Conservation (phyloP, 306 rosid species). For the Quercus rubra region DNA sequence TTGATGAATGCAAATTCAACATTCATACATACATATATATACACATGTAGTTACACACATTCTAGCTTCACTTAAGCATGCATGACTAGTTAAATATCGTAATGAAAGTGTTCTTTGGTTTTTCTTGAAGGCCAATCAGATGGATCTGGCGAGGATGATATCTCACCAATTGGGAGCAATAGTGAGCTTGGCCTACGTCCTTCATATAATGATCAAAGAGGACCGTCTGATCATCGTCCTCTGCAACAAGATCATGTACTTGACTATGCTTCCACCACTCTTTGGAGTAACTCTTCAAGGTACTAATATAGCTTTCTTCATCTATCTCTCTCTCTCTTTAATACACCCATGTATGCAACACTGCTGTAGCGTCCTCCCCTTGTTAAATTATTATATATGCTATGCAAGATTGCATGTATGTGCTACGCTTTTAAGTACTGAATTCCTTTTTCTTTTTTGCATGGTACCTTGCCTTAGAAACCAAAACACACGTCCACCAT, state of each 20-base stretch:
- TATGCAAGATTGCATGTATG: constrained; percentile 2
- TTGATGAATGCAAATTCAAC: neutral
- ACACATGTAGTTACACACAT: neutral
- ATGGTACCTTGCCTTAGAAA: constrained; percentile 44
- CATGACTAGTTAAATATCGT: constrained; percentile 1
- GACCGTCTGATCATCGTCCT: constrained; percentile 44
- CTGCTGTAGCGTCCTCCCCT: neutral
- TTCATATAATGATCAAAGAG: constrained; percentile 53
- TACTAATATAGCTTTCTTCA: constrained; percentile 1
- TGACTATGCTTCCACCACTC: constrained; percentile 51
- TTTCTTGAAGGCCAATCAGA: constrained; percentile 64
- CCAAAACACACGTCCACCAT: constrained; percentile 50
- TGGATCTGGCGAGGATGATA: constrained; percentile 87
- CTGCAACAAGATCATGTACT: constrained; percentile 38
- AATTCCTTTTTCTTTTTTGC: constrained; percentile 51
- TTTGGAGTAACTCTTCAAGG: constrained; percentile 95
- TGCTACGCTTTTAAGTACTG: constrained; percentile 4
- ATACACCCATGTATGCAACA: neutral
- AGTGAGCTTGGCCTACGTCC: constrained; percentile 29
- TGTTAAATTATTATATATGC: neutral
- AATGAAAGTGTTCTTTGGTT: neutral
- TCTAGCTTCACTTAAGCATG: neutral
- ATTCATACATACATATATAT: neutral
- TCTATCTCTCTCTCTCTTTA: neutral
- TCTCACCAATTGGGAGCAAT: constrained; percentile 44